These are phyloP conservation scores for Tagetes erecta DNA, from an alignment of 129 eudicot genomes.

Conservation along the genomic window DNA sequence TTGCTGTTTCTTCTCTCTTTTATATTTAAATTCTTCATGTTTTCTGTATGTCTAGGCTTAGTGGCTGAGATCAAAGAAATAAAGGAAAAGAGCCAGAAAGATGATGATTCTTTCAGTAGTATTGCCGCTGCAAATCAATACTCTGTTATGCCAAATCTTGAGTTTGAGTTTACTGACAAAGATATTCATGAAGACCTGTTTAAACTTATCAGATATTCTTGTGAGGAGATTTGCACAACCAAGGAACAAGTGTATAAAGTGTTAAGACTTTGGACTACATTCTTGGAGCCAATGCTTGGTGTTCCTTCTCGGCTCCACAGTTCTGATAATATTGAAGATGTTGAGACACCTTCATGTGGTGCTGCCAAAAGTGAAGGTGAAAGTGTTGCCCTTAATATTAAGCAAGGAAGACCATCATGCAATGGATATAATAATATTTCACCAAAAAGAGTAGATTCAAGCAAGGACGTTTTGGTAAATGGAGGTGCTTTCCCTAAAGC, in stretches of 20 bases:
- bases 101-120: conserved; percentile 61
- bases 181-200: conserved; percentile 79
- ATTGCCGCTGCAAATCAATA: conserved; percentile 79
- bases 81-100: conserved; percentile 75
- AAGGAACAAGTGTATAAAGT: conserved; percentile 82
- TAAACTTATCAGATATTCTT: conserved; percentile 73
- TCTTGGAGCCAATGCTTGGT: conserved; percentile 89
- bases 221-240: conserved; percentile 77
- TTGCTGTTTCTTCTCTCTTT: conserved; percentile 13
- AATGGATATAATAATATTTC: conserved; percentile 53
- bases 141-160: conserved; percentile 62
- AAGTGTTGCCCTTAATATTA: conserved; percentile 34
- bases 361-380: conserved; percentile 42
- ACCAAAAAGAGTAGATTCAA: conserved; percentile 39
- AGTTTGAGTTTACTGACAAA: conserved; percentile 58
- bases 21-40: neutral
- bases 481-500: conserved; percentile 46
- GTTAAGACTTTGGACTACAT: conserved; percentile 75
- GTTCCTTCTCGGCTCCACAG: conserved; percentile 48
- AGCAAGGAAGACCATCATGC: conserved; percentile 48
- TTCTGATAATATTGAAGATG: conserved; percentile 46
- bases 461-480: conserved; percentile 41
- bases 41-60: conserved; percentile 54
- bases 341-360: conserved; percentile 40
- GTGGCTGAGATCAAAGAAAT: conserved; percentile 82